Evolutionary conservation across 495 filamentous ascomycete genomes (phyloP), one percentile per base, ranked within the genome.

Genomic region (Neurospora sp.): DNA sequence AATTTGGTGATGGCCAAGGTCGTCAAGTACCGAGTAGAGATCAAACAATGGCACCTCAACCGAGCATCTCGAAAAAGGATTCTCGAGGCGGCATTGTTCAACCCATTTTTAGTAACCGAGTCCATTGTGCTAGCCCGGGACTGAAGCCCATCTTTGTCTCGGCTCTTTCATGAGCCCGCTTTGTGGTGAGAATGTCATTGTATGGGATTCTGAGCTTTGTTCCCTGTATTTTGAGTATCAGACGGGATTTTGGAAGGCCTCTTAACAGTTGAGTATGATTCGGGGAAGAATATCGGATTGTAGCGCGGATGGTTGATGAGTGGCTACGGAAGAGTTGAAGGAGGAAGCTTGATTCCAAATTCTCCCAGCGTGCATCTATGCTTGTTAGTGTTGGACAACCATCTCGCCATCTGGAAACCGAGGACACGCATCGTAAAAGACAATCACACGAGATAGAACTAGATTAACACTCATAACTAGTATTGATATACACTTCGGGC

Each of bases 401-500:
- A 31, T 35, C 8, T 31, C 45, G 20, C 10, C 20, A 53, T 14
- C n/a, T 20, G 9, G 45, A 20, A 53, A 22, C 9, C 9, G 9
- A 12, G 10, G 9, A 27, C 1, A 27, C 20, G 45, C 3, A 6
- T 0, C 14, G 10, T 53, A 14, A 27, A 14, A 3, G 10, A 1
- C 20, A 7, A 27, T 2, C 9, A 12, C 0, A 7, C 0, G 0
- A 6, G 2, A 27, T 1, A 1, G 27, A 1, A 7, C 0, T 14
- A 6, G n/a, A 2, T 14, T 7, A 53, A 27, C 1, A 0, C 1
- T 27, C 9, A 27, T 44, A 27, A 7, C 5, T 7, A 35, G 35
- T 35, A 6, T 12, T 14, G 9, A 27, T 14, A 3, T 7, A 53
- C 10, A 27, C 48, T 53, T 2, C 10, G 10, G 48, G 10, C 0